Evolutionary conservation across 305 asterid genomes (phyloP), one percentile per base, ranked within the genome.

Genomic region (Fraxinus nigra): DNA sequence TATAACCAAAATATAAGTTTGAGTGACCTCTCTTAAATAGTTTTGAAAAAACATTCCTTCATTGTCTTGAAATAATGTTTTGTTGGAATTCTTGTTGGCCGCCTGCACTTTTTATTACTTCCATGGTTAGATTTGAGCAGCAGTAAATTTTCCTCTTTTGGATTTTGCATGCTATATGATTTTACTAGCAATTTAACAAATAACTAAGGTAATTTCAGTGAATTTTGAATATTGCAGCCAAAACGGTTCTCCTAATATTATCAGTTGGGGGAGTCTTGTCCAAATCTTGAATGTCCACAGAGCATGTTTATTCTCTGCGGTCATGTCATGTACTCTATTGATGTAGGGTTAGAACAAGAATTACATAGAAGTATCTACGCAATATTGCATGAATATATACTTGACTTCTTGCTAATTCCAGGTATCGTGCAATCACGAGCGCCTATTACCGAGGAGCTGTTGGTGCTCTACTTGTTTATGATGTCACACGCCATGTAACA

Each of bases 371-470:
- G 18, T 46, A 13, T 46, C n/a, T 46, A 46, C 1, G 54, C 54
- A 46, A 13, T 46, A 48, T 48, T 14, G 7, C 59, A 48, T 48
- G 73, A 77, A 48, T 5, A 70, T 28, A 32, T 72, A 33, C 33
- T 7, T 33, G 26, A 7, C 0, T 63, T 59, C 32, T 22, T 35
- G 14, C 40, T 28, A 74, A 75, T 28, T 38, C 18, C 10, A 91
- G 94, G 92, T 91, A 91, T 80, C 92, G 94, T 1, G 94, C 94
- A 10, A 91, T 91, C 82, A 91, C 94, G 10, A 89, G 92, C 13
- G 94, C 94, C 1, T 91, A 89, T 38, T 91, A 91, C 79, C 79
- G 94, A 84, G 93, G 94, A 81, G 94, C 92, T 13, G 92, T 91
- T 0, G 94, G 94, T 0, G 92, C 94, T 14, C 65, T 91, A 75